Evolutionary conservation across 306 rosid species (phyloP), one percentile per base, ranked within the genome.

Genomic region (Betula pendula): DNA sequence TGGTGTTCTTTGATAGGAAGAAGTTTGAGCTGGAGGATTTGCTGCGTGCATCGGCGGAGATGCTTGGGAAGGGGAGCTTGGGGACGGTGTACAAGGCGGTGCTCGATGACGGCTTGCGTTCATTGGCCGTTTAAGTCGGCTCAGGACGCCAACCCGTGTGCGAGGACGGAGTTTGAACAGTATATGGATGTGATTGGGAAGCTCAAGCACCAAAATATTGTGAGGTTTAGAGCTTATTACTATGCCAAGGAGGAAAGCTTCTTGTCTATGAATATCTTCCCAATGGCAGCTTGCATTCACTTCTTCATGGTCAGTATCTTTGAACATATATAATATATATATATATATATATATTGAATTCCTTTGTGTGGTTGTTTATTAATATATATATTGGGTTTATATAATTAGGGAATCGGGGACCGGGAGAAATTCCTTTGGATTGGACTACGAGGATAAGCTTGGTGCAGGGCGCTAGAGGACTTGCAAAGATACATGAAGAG

Each of bases 401-500:
- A 53, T 24, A 70, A 47, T 44, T 19, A 95, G 98, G 96, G 72
- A 92, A 96, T 76, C 90, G 99, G 11, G 99, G 99, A 59, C 96
- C 97, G 2, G 99, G 99, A 7, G 87, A 98, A 71, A 96, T 96
- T 75, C 99, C 99, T 16, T 77, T 96, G 87, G 99, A 96, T 84
- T 96, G 99, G 99, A 92, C 99, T 8, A 96, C 99, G 9, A 88
- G 99, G 78, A 92, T 96, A 84, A 96, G 98, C 86, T 85, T 96
- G 81, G 85, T 90, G 38, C 74, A 8, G 99, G 97, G 99, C 99
- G 31, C 99, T 14, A 88, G 92, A 45, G 99, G 99, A 22, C 89
- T 96, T 1, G 94, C 96, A 4, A 63, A 86, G 80, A 89, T 96
- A 69, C 99, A 96, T 31, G 90, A 81, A 22, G 99, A 92, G 70